phyloP scores from a whole-genome alignment of 257 asterid species.

The Prunella vulgaris region DNA sequence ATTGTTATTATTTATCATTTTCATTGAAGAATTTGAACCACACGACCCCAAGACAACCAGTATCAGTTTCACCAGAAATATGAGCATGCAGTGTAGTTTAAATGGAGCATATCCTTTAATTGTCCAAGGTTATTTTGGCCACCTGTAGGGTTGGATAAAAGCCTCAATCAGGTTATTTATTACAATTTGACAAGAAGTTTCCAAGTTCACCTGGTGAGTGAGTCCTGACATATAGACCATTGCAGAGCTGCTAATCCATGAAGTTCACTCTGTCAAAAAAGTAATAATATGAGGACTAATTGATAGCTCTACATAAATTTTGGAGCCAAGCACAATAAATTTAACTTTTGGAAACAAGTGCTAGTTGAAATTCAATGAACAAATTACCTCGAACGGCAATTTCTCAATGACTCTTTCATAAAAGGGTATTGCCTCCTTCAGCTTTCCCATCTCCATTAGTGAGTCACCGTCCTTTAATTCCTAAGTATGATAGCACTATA shows the following conservation, averaged over 20 bases:
- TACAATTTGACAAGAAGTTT: neutral
- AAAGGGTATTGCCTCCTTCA: constrained; percentile 71
- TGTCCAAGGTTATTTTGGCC: neutral
- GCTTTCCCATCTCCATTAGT: constrained; percentile 77
- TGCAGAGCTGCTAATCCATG: constrained; percentile 95
- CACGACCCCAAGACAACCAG: no score
- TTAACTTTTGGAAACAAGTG: neutral
- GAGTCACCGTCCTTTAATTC: constrained; percentile 74
- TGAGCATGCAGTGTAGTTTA: neutral
- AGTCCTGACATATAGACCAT: constrained; percentile 93
- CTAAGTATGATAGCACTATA: constrained; percentile 67
- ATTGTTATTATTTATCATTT: no score
- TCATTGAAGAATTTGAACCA: no score
- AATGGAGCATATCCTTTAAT: neutral
- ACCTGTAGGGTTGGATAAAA: neutral
- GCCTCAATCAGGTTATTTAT: neutral
- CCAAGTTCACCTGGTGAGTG: constrained; percentile 56
- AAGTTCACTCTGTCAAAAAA: constrained; percentile 56
- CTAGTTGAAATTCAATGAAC: neutral
- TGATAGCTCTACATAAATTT: neutral
- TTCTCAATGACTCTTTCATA: constrained; percentile 71
- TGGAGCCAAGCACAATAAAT: neutral
- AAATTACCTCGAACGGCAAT: constrained; percentile 57
- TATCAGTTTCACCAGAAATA: no score
- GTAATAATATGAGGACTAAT: neutral